phyloP scores from a whole-genome alignment of 352 stramenopile genomes.

The Phytopythium litorale region DNA sequence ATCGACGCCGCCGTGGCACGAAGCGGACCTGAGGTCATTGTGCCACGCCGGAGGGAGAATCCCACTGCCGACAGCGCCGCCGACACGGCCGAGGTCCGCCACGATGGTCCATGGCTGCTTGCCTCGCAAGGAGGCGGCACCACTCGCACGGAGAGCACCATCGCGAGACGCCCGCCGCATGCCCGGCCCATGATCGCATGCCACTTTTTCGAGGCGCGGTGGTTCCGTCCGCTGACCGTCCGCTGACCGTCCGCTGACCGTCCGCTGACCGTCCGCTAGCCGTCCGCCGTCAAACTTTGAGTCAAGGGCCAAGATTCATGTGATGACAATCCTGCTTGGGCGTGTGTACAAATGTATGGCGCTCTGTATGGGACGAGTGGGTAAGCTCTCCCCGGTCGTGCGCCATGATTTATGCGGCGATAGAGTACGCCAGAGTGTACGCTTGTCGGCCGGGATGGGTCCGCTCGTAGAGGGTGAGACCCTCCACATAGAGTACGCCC shows the following conservation, averaged over 20 bases:
- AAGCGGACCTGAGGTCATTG: background rate
- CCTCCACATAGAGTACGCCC: background rate
- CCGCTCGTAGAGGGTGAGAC: background rate
- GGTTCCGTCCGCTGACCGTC: background rate
- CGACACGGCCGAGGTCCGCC: no score
- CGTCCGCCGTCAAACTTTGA: background rate
- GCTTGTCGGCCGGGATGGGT: background rate
- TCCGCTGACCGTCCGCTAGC: background rate
- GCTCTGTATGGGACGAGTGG: background rate
- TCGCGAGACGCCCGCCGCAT: no score
- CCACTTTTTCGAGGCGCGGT: no score
- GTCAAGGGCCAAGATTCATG: background rate
- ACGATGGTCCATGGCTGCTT: background rate
- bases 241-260: no score
- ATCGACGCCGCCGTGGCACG: background rate
- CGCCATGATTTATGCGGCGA: conserved; percentile 3
- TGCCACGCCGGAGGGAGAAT: background rate
- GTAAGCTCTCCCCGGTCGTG: background rate
- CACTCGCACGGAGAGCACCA: no score
- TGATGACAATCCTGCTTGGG: conserved; percentile 2
- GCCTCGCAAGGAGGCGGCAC: no score
- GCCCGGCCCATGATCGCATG: background rate
- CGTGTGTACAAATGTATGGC: background rate
- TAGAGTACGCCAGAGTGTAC: conserved; percentile 9
- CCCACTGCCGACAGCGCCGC: background rate